These are phyloP conservation scores for Penicillium sp. DNA, from an alignment of 2,329 filamentous ascomycete genomes.

Conservation along the genomic window DNA sequence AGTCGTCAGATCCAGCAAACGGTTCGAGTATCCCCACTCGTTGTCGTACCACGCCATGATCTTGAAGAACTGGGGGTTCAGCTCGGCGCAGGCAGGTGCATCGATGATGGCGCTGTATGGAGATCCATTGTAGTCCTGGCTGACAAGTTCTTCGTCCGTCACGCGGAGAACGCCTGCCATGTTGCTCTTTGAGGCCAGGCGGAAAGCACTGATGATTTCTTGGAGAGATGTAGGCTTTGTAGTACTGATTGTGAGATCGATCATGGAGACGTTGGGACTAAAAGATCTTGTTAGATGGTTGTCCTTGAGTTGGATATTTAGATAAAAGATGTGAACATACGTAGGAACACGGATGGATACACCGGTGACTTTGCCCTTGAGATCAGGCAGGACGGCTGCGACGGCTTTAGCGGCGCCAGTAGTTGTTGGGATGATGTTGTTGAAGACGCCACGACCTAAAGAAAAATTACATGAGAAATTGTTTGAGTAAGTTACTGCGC, in stretches of 20 bases:
- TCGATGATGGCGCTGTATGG: conserved; percentile 89
- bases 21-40: conserved; percentile 95
- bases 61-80: conserved; percentile 88
- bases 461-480: background rate
- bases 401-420: conserved; percentile 96
- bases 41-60: conserved; percentile 94
- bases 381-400: conserved; percentile 88
- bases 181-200: conserved; percentile 46
- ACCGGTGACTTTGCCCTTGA: conserved; percentile 95
- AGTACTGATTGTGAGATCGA: conserved; percentile 84
- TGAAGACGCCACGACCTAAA: conserved; percentile 80
- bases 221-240: conserved; percentile 68
- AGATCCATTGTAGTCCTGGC: conserved; percentile 84
- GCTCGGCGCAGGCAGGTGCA: conserved; percentile 88
- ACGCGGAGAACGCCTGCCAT: conserved; percentile 74
- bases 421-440: conserved; percentile 95
- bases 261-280: conserved; percentile 84
- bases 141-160: conserved; percentile 90
- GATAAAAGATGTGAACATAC: conserved; percentile 20
- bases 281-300: background rate
- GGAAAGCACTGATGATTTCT: conserved; percentile 31
- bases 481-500: background rate
- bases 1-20: conserved; percentile 69
- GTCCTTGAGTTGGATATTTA: background rate
- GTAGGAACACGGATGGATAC: conserved; percentile 96